A percentile compares a stretch with the other conserved stretches of the same genome.
phyloP scores from a whole-genome alignment of 108 stramenopile species.

The Cyclotella atomus region DNA sequence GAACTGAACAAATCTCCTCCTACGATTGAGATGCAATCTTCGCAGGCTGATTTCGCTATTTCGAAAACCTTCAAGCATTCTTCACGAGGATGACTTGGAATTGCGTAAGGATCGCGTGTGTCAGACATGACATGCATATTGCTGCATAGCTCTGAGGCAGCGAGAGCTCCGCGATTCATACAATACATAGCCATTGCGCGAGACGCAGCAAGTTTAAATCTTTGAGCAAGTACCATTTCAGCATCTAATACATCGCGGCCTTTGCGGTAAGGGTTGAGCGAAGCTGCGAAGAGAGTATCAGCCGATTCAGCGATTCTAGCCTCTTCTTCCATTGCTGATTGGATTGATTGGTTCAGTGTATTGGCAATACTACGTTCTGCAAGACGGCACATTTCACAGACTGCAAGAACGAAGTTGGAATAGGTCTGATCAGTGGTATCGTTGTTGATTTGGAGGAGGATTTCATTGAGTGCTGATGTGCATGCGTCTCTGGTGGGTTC shows the following conservation, averaged over 20 bases:
- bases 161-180: conserved; percentile 63
- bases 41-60: conserved; percentile 56
- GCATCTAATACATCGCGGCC: conserved; percentile 50
- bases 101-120: conserved; percentile 51
- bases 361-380: conserved; percentile 72
- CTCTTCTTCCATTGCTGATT: conserved; percentile 57
- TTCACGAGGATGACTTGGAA: conserved; percentile 57
- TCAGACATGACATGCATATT: conserved; percentile 38
- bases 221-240: conserved; percentile 48
- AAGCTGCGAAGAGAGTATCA: conserved; percentile 35
- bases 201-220: conserved; percentile 79
- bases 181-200: conserved; percentile 69
- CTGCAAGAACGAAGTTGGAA: conserved; percentile 60
- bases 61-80: conserved; percentile 58
- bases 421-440: conserved; percentile 38
- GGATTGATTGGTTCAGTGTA: conserved; percentile 78
- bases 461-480: conserved; percentile 13
- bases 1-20: conserved; percentile 70
- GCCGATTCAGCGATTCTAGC: conserved; percentile 47
- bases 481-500: conserved; percentile 8
- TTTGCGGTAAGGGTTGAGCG: conserved; percentile 48
- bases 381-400: conserved; percentile 82
- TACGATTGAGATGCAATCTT: conserved; percentile 75
- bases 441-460: conserved; percentile 41
- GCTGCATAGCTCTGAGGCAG: conserved; percentile 49